Percentiles rank a stretch among this genome's conserved stretches.
These are phyloP conservation scores for Pulveroboletus frians DNA, from an alignment of 768 basidiomycete genomes.

Conservation along the genomic window DNA sequence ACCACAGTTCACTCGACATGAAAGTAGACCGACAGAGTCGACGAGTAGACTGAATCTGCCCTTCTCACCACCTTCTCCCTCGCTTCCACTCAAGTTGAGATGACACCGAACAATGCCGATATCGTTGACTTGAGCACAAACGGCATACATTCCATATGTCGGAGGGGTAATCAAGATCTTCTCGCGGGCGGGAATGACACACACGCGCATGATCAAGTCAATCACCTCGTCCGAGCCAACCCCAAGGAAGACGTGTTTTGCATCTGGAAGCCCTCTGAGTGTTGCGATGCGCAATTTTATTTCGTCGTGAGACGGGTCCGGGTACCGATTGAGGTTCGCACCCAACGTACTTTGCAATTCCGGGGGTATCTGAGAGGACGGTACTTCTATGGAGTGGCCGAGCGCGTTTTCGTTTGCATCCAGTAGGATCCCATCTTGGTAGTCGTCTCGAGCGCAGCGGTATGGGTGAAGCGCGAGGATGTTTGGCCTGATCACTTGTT, in stretches of 20 bases:
- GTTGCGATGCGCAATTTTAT: conserved; percentile 74
- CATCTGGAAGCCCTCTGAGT: conserved; percentile 61
- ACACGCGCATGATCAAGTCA: conserved; percentile 87
- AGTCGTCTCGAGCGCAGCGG: conserved; percentile 95
- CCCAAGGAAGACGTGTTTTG: conserved; percentile 81
- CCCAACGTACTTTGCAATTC: conserved; percentile 37
- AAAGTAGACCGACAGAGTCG: conserved; percentile 53
- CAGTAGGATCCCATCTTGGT: conserved; percentile 82
- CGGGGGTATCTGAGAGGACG: conserved; percentile 26
- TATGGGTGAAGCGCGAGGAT: conserved; percentile 90
- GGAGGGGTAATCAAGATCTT: conserved; percentile 88
- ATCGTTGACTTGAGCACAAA: conserved; percentile 95
- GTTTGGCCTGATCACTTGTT: conserved; percentile 84
- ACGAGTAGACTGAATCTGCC: conserved; percentile 73
- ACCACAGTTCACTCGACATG: not conserved
- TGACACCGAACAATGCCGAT: conserved; percentile 74
- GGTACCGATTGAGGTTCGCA: conserved; percentile 82
- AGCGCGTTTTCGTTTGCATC: conserved; percentile 98
- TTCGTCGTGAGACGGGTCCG: conserved; percentile 78
- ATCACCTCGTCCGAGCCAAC: conserved; percentile 97
- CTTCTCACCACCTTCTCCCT: conserved; percentile 68
- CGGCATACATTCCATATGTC: conserved; percentile 97
- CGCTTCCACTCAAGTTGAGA: conserved; percentile 50
- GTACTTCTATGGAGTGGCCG: conserved; percentile 67
- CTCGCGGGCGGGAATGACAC: conserved; percentile 74